Evolutionary conservation across 148 eudicot genomes (phyloP).

Genomic region (Suaeda aralocaspica): DNA sequence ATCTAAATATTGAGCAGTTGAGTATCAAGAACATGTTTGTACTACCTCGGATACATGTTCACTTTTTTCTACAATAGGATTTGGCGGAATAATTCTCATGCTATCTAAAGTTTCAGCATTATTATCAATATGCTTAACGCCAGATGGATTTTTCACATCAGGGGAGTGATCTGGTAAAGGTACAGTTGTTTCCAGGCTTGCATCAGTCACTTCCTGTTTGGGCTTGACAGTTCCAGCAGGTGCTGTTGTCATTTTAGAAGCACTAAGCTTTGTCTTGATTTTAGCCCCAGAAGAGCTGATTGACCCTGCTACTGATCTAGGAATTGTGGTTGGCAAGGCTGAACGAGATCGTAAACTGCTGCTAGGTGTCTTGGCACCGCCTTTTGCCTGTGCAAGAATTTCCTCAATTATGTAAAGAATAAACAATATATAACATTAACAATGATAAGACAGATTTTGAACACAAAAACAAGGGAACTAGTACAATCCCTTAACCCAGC

Average conservation of each 20-base stretch:
- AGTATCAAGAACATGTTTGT: slow-evolving; percentile 20
- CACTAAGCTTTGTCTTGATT: slow-evolving; percentile 35
- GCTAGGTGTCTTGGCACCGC: slow-evolving; percentile 52
- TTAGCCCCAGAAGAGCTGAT: slow-evolving; percentile 36
- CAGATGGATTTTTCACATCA: slow-evolving; percentile 25
- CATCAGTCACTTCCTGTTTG: slow-evolving; percentile 22
- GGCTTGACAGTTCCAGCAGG: slow-evolving; percentile 30
- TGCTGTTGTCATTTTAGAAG: slow-evolving; percentile 24
- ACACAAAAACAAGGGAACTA: background rate
- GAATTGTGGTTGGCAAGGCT: slow-evolving; percentile 36
- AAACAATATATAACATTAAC: background rate
- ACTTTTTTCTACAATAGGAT: slow-evolving; percentile 16
- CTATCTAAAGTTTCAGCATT: slow-evolving; percentile 19
- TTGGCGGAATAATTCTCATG: slow-evolving; percentile 1
- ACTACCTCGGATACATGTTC: slow-evolving; percentile 11
- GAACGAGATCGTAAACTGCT: slow-evolving; percentile 43
- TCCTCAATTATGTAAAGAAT: slow-evolving; percentile 7
- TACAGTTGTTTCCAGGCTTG: slow-evolving; percentile 27
- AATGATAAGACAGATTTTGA: background rate
- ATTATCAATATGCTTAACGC: slow-evolving; percentile 18
- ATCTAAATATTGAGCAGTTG: too few relatives aligned
- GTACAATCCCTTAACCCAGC: too few relatives aligned
- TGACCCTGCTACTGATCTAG: slow-evolving; percentile 39
- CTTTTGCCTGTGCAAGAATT: slow-evolving; percentile 46
- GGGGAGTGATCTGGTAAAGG: slow-evolving; percentile 21